A percentile compares a stretch with the other conserved stretches of the same genome.
Conservation (phyloP, 495 filamentous ascomycete species). For the Margaritispora aquatica region DNA sequence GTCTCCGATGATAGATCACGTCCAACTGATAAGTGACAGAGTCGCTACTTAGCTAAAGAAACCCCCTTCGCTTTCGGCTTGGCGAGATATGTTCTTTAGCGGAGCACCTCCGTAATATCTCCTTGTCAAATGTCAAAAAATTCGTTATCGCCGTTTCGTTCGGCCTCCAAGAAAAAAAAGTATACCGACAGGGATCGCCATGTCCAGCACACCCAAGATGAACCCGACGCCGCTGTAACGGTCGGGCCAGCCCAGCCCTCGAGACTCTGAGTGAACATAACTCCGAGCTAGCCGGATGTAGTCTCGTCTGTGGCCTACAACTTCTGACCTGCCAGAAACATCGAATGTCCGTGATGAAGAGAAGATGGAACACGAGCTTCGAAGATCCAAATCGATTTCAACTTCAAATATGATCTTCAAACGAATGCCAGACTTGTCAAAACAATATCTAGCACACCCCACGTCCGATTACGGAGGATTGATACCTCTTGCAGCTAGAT, state of each 20-base stretch:
- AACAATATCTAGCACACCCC: too few relatives aligned
- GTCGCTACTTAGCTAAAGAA: too few relatives aligned
- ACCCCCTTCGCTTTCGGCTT: background rate
- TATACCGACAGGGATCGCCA: conserved; percentile 1
- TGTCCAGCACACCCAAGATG: background rate
- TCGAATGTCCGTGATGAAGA: conserved; percentile 8
- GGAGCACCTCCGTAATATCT: background rate
- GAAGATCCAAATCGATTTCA: background rate
- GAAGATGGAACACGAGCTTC: background rate
- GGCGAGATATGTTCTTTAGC: background rate
- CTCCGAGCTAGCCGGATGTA: background rate
- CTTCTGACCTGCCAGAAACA: conserved; percentile 17
- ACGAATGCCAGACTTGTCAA: too few relatives aligned
- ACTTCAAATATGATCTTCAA: too few relatives aligned
- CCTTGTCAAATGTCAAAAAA: too few relatives aligned
- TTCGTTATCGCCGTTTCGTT: background rate
- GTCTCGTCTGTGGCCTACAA: background rate
- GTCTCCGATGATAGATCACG: too few relatives aligned
- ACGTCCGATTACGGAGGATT: too few relatives aligned
- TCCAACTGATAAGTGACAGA: too few relatives aligned
- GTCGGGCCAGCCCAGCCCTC: background rate
- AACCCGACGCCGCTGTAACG: background rate
- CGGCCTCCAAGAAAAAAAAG: too few relatives aligned
- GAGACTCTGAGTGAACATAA: background rate
- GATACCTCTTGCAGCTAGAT: too few relatives aligned